phyloP scores from a whole-genome alignment of 1,139 yeast genomes.

The Nakaseomyces nivariensis region DNA sequence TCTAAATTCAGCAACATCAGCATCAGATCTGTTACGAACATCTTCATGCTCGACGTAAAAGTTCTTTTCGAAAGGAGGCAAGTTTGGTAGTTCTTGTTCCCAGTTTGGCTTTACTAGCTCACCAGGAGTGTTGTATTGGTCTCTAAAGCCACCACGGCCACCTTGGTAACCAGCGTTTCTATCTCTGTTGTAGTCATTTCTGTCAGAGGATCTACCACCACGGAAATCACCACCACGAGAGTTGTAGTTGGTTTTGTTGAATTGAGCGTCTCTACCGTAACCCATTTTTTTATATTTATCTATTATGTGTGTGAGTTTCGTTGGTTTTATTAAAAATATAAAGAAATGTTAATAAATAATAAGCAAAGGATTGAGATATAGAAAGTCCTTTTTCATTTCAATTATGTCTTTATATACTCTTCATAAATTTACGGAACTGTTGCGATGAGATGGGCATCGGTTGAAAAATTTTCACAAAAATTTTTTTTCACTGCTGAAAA shows the following conservation, averaged over 20 bases:
- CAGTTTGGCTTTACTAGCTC: constrained; percentile 64
- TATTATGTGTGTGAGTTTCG: not conserved
- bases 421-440: not conserved
- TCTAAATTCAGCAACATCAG: constrained; percentile 68
- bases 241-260: constrained; percentile 27
- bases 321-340: too few relatives aligned
- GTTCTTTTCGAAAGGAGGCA: constrained; percentile 92
- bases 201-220: constrained; percentile 32
- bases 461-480: constrained; percentile 1
- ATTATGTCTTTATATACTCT: too few relatives aligned
- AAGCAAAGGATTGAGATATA: too few relatives aligned
- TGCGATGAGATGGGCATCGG: constrained; percentile 3
- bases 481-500: not conserved
- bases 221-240: constrained; percentile 34
- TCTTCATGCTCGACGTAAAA: constrained; percentile 79
- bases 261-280: constrained; percentile 30
- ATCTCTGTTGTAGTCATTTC: constrained; percentile 33
- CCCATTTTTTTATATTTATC: constrained; percentile 10
- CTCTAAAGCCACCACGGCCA: constrained; percentile 29
- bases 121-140: constrained; percentile 33
- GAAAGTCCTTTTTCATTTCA: too few relatives aligned
- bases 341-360: too few relatives aligned
- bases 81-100: constrained; percentile 48
- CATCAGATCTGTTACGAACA: constrained; percentile 65
- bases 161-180: constrained; percentile 21